Evolutionary conservation across 139 green algal species (phyloP), one percentile per base, ranked within the genome.

Genomic region (Chlorella vulgaris): DNA sequence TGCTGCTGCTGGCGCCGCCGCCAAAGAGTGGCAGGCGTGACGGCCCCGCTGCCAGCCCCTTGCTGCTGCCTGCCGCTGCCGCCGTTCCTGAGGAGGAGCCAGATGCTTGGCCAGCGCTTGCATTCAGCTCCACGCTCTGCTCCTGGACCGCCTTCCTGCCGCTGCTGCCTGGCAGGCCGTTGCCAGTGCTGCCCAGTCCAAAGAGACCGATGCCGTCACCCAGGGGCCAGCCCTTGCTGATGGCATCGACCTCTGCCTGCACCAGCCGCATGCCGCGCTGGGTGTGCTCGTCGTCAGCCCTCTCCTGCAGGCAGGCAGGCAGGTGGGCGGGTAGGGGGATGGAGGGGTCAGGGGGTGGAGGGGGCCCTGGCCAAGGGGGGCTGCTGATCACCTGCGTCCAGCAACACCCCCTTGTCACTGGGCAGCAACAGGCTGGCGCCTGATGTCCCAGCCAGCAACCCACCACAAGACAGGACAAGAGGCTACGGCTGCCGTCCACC

Each of bases 231-330:
- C 88, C 88, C 21, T 73, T 71, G 28, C 51, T 67, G 42, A 85
- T 28, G 4, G 81, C 84, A 26, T 89, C 84, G 5, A 68, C 29
- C 71, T 91, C 88, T 39, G 71, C 69, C 68, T 74, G 71, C 67
- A 92, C 60, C 35, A 90, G 76, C 36, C 66, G 38, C 33, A 84
- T 75, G 28, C 88, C 87, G 35, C 76, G 70, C 38, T 89, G 84
- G 0, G 87, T 94, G 83, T 92, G 91, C 50, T 87, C 87, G 74
- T 95, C 92, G 53, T 95, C 92, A 8, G 91, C 86, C 35, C 90
- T 84, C 78, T 94, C 89, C 73, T 79, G 73, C 55, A 65, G 55
- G 55, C 55, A 65, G 22, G 55, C 55, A 65, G 15, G 55, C 18
- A n/a, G 55, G 55, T 5, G 18, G 18, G 55, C 22, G 55, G 22